These are phyloP conservation scores for Sphagnum tenellum DNA, from an alignment of 225 moss, liverwort and hornwort species.

Conservation along the genomic window DNA sequence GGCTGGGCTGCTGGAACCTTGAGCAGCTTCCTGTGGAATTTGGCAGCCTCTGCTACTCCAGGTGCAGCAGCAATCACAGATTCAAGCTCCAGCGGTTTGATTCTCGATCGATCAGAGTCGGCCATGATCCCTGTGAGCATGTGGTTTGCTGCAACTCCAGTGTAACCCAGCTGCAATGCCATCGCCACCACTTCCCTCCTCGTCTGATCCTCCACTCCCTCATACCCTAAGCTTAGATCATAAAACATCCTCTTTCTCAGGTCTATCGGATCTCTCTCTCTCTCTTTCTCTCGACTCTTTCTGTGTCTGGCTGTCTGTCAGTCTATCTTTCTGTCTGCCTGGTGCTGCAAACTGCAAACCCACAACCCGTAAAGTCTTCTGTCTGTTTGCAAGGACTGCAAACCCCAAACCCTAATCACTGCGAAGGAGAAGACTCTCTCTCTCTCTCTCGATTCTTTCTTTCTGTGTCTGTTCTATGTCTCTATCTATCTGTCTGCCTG, in stretches of 20 bases:
- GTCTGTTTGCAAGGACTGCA: no score
- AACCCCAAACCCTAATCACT: no score
- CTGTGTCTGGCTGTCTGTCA: no score
- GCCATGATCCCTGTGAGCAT: constrained; percentile 48
- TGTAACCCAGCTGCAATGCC: constrained; percentile 84
- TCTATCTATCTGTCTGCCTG: no score
- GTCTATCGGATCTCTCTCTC: no score
- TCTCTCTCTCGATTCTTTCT: no score
- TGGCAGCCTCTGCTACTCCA: constrained; percentile 62
- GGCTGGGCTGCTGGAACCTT: constrained; percentile 42
- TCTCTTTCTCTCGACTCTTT: no score
- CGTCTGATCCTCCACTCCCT: constrained; percentile 42
- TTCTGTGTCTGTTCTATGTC: no score
- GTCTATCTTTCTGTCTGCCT: no score
- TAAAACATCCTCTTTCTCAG: constrained; percentile 39
- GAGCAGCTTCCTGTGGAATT: constrained; percentile 56
- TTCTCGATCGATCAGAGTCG: constrained; percentile 53
- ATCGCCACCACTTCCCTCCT: constrained; percentile 71
- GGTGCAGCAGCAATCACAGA: constrained; percentile 47
- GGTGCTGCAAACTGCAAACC: no score
- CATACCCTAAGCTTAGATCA: constrained; percentile 57
- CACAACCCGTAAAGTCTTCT: no score
- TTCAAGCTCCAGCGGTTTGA: constrained; percentile 54
- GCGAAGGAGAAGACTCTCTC: no score
- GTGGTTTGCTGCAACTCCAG: constrained; percentile 55